phyloP scores from a whole-genome alignment of 805 yeast genomes.

The Saitoella complicata region DNA sequence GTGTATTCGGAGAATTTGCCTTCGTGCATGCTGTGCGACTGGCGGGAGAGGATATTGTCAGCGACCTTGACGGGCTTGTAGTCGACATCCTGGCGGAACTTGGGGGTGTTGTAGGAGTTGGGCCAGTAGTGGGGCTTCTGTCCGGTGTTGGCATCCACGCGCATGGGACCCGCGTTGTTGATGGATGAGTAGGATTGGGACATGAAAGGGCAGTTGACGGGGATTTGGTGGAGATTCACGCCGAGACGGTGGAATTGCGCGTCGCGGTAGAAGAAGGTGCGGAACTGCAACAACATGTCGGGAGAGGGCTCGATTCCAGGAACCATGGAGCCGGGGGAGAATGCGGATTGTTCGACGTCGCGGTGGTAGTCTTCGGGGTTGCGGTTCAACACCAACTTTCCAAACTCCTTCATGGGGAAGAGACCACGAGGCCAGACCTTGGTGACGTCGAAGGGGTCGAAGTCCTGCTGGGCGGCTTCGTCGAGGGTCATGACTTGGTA shows the following conservation, averaged over 20 bases:
- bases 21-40: no score
- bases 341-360: conserved; percentile 42
- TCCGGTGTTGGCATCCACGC: conserved; percentile 32
- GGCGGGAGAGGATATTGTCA: no score
- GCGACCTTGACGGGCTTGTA: no score
- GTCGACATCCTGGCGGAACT: no score
- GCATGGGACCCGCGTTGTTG: conserved; percentile 49
- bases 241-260: conserved; percentile 68
- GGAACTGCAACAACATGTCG: conserved; percentile 62
- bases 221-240: conserved; percentile 47
- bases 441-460: conserved; percentile 37
- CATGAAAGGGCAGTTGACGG: conserved; percentile 45
- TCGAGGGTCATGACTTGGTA: conserved; percentile 44
- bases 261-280: conserved; percentile 61
- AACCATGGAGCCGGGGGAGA: conserved; percentile 56
- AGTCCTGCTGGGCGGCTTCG: conserved; percentile 35
- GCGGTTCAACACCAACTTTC: conserved; percentile 36
- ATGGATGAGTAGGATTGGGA: conserved; percentile 26
- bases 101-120: conserved; percentile 19
- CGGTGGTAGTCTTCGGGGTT: conserved; percentile 41
- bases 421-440: conserved; percentile 43
- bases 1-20: no score
- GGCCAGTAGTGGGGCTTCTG: conserved; percentile 37
- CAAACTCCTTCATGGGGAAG: conserved; percentile 40
- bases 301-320: conserved; percentile 65